Base-by-base conservation (phyloP, 257 asterid species). In the Hygrophila difformis region DNA sequence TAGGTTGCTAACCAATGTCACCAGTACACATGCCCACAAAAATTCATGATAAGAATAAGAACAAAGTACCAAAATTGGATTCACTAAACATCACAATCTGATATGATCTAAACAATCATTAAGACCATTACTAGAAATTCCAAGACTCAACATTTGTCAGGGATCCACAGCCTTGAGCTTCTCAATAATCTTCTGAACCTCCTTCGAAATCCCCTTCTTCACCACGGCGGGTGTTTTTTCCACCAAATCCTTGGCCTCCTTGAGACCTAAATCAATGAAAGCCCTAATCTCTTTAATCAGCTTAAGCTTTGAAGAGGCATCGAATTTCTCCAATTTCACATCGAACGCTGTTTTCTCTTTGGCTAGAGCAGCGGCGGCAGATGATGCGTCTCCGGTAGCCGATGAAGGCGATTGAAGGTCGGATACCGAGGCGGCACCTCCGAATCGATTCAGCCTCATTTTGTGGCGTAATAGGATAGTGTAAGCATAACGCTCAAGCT, bases 161-260 rank as follows among this genome's bases (percentile, higher is more conserved):
- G 11, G 35, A 34, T n/a, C n/a, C n/a, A n/a, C n/a, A n/a, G n/a
- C 91, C 73, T 78, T 82, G 50, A 85, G 94, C 75, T 86, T 86
- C 52, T 57, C 77, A n/a, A 82, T 20, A 42, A 86, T 79, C 63
- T 82, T 68, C 35, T 79, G 82, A 0, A 78, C 96, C 62, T 86
- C 96, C 52, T 77, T 79, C 16, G 86, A 62, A 8, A 75, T 61
- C 31, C 94, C 93, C 41, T 79, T 86, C 67, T 77, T 86, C 66
- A 86, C 81, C 58, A 86, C 78, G 11, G 78, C 66, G 6, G 94
- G 94, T 0, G 83, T 62, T 64, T 76, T 86, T 69, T 86, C 96
- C 51, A 82, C 93, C 73, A 86, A 64, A 38, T 86, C 94, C 54
- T 86, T 86, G 0, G 96, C 94, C 62, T 82, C 94, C 63, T 86